Evolutionary conservation across 2,329 filamentous ascomycete genomes (phyloP).

Genomic region (Alternaria rosae): DNA sequence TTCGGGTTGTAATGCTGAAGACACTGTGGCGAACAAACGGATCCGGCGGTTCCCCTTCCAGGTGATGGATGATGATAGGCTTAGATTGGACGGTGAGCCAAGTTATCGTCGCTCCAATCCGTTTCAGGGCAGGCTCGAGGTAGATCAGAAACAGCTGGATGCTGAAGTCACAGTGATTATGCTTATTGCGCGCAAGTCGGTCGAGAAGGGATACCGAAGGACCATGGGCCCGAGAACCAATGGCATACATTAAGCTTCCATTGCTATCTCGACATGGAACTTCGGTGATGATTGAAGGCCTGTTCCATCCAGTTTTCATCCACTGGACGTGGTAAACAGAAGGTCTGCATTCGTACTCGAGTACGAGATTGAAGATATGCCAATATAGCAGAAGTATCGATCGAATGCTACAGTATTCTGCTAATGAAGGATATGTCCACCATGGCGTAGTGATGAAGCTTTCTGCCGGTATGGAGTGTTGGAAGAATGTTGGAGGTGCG

Average conservation of each 20-base stretch:
- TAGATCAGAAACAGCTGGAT: not conserved
- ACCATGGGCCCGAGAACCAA: not conserved
- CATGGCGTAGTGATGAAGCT: not conserved
- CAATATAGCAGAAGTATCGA: conserved; percentile 6
- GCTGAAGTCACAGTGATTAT: conserved; percentile 11
- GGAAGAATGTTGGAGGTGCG: not conserved
- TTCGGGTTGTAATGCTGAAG: conserved; percentile 1
- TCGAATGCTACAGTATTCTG: not conserved
- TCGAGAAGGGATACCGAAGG: not conserved
- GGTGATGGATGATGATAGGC: not conserved
- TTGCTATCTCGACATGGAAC: not conserved
- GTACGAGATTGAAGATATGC: conserved; percentile 8
- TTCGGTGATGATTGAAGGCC: not conserved
- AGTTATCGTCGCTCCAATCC: not conserved
- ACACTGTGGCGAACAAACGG: conserved; percentile 6
- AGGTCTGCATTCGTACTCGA: not conserved
- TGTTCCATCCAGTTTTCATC: too few species aligned
- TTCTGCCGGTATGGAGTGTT: not conserved
- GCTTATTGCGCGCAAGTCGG: not conserved
- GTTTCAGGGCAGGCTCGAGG: not conserved
- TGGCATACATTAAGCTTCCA: not conserved
- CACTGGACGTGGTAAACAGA: not conserved
- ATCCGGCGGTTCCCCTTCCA: not conserved
- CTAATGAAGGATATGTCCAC: too few species aligned
- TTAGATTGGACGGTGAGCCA: not conserved